These are phyloP conservation scores for Penicillium lagena DNA, from an alignment of 495 filamentous ascomycete genomes.

Conservation along the genomic window DNA sequence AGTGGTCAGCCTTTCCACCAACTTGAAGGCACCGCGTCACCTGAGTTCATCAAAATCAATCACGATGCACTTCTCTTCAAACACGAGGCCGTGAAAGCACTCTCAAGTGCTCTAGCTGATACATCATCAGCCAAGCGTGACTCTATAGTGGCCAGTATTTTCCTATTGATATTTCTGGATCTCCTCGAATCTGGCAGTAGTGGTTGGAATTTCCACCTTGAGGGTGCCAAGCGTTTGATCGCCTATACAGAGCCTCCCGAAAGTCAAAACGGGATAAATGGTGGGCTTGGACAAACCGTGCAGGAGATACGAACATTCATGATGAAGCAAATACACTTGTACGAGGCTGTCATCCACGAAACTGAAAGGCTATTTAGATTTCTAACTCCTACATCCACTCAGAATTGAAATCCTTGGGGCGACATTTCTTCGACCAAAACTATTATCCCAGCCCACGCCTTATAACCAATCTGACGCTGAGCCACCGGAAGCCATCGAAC, in stretches of 20 bases:
- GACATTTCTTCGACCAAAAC: constrained; percentile 4
- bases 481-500: constrained; percentile 27
- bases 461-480: too few relatives aligned
- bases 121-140: constrained; percentile 18
- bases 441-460: background rate
- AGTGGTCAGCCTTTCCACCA: constrained; percentile 20
- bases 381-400: too few relatives aligned
- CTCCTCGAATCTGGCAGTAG: constrained; percentile 50
- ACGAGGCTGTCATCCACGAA: background rate
- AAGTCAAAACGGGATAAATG: constrained; percentile 11
- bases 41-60: constrained; percentile 14
- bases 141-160: constrained; percentile 41
- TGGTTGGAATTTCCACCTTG: constrained; percentile 48
- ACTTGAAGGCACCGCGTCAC: constrained; percentile 3
- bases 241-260: constrained; percentile 6
- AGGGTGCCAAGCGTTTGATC: constrained; percentile 41
- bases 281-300: constrained; percentile 16
- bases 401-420: constrained; percentile 8
- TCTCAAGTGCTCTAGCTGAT: constrained; percentile 25
- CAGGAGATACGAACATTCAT: constrained; percentile 23
- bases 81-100: constrained; percentile 39
- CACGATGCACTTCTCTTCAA: constrained; percentile 46
- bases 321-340: constrained; percentile 22
- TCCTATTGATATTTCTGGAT: constrained; percentile 53
- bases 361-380: background rate